Conservation (phyloP, 2,329 filamentous ascomycete species). For the Fusarium xylarioides region DNA sequence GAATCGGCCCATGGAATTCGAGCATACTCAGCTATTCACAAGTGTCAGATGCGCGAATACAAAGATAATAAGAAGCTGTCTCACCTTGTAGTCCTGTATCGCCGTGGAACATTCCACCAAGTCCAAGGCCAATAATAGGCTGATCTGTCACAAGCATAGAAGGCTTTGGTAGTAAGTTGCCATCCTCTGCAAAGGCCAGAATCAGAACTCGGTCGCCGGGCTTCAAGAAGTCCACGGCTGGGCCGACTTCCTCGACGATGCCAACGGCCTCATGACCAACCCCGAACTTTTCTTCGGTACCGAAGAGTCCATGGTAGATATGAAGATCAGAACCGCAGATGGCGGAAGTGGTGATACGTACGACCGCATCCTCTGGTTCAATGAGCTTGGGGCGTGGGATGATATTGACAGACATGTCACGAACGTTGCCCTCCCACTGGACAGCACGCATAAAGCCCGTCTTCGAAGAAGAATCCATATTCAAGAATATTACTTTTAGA, state of each 20-base stretch:
- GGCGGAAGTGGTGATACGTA: background rate
- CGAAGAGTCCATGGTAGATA: slow-evolving; percentile 1
- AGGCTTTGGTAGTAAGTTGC: background rate
- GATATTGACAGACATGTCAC: slow-evolving; percentile 18
- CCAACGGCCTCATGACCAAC: slow-evolving; percentile 4
- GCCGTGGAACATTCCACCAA: background rate
- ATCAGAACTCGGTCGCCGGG: slow-evolving; percentile 6
- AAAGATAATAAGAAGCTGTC: fast-evolving
- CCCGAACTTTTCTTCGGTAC: background rate
- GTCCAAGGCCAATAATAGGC: background rate
- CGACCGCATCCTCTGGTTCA: slow-evolving; percentile 9
- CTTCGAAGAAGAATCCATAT: background rate
- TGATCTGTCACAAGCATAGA: background rate
- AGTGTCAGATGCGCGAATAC: background rate
- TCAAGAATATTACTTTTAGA: fast-evolving
- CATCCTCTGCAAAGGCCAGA: background rate
- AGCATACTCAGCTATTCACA: slow-evolving; percentile 6
- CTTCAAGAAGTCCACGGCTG: slow-evolving; percentile 11
- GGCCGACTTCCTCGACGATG: background rate
- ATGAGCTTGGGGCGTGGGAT: background rate
- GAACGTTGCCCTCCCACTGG: slow-evolving; percentile 13
- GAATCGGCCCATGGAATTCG: slow-evolving; percentile 11
- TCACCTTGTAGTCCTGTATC: background rate
- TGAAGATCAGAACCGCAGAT: slow-evolving; percentile 13
- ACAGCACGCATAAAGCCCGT: slow-evolving; percentile 11